Evolutionary conservation across 2,329 filamentous ascomycete genomes (phyloP).

Genomic region (Neofusicoccum sp.): DNA sequence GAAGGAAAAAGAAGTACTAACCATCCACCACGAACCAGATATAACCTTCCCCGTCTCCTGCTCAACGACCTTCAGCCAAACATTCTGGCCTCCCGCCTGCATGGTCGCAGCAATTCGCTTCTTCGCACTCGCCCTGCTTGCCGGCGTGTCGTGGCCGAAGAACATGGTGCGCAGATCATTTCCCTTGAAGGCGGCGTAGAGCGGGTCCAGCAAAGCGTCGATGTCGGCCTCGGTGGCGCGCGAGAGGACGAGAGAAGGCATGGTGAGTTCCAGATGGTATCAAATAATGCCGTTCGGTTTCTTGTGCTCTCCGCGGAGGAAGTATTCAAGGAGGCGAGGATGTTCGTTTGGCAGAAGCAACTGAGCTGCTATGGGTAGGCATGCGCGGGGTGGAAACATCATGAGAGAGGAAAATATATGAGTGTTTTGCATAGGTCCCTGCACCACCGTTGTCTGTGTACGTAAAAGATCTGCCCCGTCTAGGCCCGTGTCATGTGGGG

Average conservation of each 20-base stretch:
- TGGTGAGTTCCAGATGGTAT: no score
- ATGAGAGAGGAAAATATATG: background rate
- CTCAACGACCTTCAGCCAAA: constrained; percentile 6
- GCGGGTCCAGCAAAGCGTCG: background rate
- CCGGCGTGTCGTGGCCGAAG: constrained; percentile 6
- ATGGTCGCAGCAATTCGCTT: background rate
- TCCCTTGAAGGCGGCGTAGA: constrained; percentile 6
- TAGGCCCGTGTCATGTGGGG: background rate
- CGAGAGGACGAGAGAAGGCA: background rate
- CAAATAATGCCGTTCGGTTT: background rate
- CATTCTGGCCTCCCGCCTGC: background rate
- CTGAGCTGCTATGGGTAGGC: background rate
- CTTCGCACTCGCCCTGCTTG: background rate
- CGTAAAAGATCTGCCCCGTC: background rate
- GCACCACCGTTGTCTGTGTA: background rate
- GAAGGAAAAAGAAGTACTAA: background rate
- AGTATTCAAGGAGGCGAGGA: background rate
- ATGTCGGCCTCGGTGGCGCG: constrained; percentile 13
- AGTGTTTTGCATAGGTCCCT: background rate
- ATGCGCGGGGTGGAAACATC: background rate
- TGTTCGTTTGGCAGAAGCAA: no score
- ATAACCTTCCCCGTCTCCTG: background rate
- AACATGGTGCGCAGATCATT: constrained; percentile 14
- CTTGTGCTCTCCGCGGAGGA: background rate
- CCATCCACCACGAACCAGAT: background rate